Evolutionary conservation across 208 protist species (phyloP).

Genomic region (Angomonas ambiguus): DNA sequence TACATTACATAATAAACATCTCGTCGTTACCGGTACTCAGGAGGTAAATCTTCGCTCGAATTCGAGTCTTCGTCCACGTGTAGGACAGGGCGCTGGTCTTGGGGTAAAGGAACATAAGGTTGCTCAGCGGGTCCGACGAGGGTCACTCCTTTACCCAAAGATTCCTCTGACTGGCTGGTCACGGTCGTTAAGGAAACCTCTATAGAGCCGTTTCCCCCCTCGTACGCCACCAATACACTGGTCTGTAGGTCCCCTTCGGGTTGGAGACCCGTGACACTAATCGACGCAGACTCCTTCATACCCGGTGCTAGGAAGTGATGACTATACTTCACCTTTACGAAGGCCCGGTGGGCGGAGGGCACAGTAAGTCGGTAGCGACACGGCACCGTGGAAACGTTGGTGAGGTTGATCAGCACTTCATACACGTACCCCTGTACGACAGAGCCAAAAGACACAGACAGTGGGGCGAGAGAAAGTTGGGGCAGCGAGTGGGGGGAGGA

Average conservation of each 20-base stretch:
- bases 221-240: constrained; percentile 34
- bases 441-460: constrained; percentile 42
- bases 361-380: constrained; percentile 70
- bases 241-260: constrained; percentile 28
- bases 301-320: constrained; percentile 74
- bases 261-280: constrained; percentile 54
- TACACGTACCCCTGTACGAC: constrained; percentile 46
- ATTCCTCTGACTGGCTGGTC: constrained; percentile 11
- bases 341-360: constrained; percentile 18
- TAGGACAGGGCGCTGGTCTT: no score
- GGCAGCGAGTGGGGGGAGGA: constrained; percentile 20
- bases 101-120: not conserved
- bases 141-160: constrained; percentile 17
- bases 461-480: constrained; percentile 19
- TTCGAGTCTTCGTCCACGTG: not conserved
- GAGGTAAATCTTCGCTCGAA: not conserved
- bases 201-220: constrained; percentile 36
- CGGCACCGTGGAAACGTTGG: constrained; percentile 72
- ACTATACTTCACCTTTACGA: constrained; percentile 45
- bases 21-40: not conserved
- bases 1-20: not conserved
- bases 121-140: constrained; percentile 24
- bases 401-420: constrained; percentile 34
- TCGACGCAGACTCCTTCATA: constrained; percentile 42
- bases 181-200: constrained; percentile 32